Conservation (phyloP, 2,329 filamentous ascomycete species). For the Drechmeria coniospora region DNA sequence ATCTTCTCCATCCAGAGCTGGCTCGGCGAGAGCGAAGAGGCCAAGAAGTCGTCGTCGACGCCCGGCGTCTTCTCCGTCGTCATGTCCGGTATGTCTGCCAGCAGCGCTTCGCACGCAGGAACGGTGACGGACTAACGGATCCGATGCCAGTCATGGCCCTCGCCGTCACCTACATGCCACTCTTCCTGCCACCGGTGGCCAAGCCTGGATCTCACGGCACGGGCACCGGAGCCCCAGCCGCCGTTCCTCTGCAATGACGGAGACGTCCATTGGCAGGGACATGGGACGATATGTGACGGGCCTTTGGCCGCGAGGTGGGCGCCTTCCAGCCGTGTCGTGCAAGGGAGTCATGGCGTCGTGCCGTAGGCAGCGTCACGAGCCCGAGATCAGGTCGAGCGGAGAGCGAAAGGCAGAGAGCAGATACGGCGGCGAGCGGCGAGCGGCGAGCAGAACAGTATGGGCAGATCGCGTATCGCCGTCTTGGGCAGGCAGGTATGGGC, state of each 20-base stretch:
- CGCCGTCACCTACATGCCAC: constrained; percentile 32
- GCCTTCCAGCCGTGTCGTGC: neutral
- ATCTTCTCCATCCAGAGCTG: constrained; percentile 62
- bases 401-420: too few relatives aligned
- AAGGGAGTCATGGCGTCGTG: too few relatives aligned
- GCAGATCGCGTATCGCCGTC: too few relatives aligned
- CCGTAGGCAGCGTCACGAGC: too few relatives aligned
- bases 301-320: neutral
- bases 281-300: neutral
- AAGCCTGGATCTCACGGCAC: constrained; percentile 11
- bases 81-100: constrained; percentile 52
- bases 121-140: neutral
- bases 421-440: too few relatives aligned
- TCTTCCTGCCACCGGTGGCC: constrained; percentile 35
- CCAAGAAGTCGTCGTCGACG: constrained; percentile 47
- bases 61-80: constrained; percentile 57
- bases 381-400: too few relatives aligned
- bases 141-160: constrained; percentile 40
- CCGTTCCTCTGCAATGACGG: constrained; percentile 11
- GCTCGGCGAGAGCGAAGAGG: constrained; percentile 58
- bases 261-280: neutral
- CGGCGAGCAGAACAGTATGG: too few relatives aligned
- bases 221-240: constrained; percentile 16
- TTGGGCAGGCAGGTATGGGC: too few relatives aligned
- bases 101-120: neutral